These are phyloP conservation scores for Tuber indicum DNA, from an alignment of 495 filamentous ascomycete genomes.

Conservation along the genomic window DNA sequence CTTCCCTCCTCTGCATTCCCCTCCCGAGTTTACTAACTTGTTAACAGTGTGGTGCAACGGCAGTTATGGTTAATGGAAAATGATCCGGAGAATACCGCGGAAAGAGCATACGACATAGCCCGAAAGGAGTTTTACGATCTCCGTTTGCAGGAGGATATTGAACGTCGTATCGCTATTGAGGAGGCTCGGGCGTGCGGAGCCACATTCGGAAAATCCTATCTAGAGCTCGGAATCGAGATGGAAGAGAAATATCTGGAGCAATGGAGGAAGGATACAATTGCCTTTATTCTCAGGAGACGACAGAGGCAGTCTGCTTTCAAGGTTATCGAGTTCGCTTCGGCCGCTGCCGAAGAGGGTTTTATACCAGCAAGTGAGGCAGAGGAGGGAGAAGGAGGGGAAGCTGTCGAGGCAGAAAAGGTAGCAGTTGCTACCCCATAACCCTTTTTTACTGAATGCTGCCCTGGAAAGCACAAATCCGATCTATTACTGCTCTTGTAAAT, in stretches of 20 bases:
- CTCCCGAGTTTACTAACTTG: constrained; percentile 17
- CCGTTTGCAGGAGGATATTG: constrained; percentile 73
- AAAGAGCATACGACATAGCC: constrained; percentile 75
- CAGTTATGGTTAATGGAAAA: constrained; percentile 77
- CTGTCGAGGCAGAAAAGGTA: background rate
- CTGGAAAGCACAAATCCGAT: background rate
- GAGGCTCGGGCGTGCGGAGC: constrained; percentile 81
- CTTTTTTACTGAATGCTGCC: background rate
- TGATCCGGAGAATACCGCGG: constrained; percentile 52
- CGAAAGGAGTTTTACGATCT: constrained; percentile 84
- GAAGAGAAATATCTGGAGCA: constrained; percentile 69
- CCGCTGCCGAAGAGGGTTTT: constrained; percentile 29
- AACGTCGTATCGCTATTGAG: constrained; percentile 76
- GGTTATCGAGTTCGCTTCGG: constrained; percentile 44
- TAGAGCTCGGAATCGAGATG: constrained; percentile 72
- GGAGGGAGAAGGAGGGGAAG: background rate
- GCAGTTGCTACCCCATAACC: background rate
- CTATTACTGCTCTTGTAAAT: background rate
- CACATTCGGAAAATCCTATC: constrained; percentile 66
- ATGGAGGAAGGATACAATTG: constrained; percentile 75
- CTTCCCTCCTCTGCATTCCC: background rate
- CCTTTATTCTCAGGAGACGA: constrained; percentile 47
- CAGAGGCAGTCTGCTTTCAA: constrained; percentile 49
- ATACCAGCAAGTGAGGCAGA: background rate
- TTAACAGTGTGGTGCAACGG: constrained; percentile 80